Evolutionary conservation across 208 protist genomes (phyloP), one percentile per base, ranked within the genome.

Genomic region (Acanthamoeba quina): DNA sequence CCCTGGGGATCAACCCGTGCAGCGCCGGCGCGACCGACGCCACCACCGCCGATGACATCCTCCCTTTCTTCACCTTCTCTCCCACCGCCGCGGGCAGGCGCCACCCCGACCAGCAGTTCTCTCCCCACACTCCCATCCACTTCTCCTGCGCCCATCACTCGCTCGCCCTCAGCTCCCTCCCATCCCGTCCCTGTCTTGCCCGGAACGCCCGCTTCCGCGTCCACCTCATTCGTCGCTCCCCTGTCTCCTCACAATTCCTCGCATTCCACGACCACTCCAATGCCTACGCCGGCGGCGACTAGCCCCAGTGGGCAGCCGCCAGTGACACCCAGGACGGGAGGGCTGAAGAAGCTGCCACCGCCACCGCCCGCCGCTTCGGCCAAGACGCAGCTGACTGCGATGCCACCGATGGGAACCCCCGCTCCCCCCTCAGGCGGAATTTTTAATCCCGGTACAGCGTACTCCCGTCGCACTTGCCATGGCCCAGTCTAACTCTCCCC

Each of bases 341-440:
- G 76, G 2, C 54, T 58, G 17, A 85, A 85, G 47, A 85, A 90
- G 24, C 52, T 60, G 24, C 78, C 78, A 13, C 52, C 78, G 24
- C 78, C 78, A 10, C 52, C 78, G 24, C 78, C 49, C 41, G 26
- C 68, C 6, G 68, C 68, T 29, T 34, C 68, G 10, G n/a, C 68
- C 68, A 76, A 76, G 31, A 34, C 68, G 5, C 60, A 66, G 24
- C 4, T 76, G 0, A 70, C 24, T 70, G 24, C 29, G 24, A 34
- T 17, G 5, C 29, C 64, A 7, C n/a, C n/a, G 0, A 21, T 11
- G 68, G 34, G 24, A 11, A 29, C 68, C 15, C n/a, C 34, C 29
- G 34, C 34, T 10, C n/a, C 68, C n/a, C 68, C 68, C 34, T 34
- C 68, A 11, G 24, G 24, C 17, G 60, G 26, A 7, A 0, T 34